Percentiles rank a stretch among this genome's conserved stretches.
Conservation (phyloP, 2,329 filamentous ascomycete species). For the Pseudogymnoascus sp. region DNA sequence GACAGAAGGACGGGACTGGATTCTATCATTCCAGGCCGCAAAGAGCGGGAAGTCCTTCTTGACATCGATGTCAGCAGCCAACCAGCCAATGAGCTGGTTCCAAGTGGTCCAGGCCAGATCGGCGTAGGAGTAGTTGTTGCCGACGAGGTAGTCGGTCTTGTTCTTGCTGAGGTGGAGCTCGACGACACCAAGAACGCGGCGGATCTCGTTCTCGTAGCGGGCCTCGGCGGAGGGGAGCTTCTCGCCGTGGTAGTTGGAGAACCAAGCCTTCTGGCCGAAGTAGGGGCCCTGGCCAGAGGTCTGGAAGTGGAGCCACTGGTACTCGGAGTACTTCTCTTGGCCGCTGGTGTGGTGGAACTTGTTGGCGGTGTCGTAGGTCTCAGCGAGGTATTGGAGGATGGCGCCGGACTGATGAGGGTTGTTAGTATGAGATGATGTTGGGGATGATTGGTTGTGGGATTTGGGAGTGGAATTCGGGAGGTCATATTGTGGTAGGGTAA, state of each 20-base stretch:
- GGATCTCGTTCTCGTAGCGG: slow-evolving; percentile 37
- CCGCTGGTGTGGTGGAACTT: slow-evolving; percentile 28
- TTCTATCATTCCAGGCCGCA: not conserved
- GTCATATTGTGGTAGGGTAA: not conserved
- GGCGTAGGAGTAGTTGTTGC: slow-evolving; percentile 31
- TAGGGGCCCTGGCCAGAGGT: slow-evolving; percentile 32
- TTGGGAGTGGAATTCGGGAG: not conserved
- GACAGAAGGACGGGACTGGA: not conserved
- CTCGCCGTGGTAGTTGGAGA: slow-evolving; percentile 29
- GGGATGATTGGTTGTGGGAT: not conserved
- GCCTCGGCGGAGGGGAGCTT: slow-evolving; percentile 34
- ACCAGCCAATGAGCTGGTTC: slow-evolving; percentile 13
- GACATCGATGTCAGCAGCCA: not conserved
- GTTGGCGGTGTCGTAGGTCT: slow-evolving; percentile 31
- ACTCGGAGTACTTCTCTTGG: slow-evolving; percentile 26
- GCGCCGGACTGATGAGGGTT: slow-evolving; percentile 27
- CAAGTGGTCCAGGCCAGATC: slow-evolving; percentile 32
- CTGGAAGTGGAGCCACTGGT: slow-evolving; percentile 35
- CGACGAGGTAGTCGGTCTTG: slow-evolving; percentile 29
- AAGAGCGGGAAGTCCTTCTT: slow-evolving; percentile 4
- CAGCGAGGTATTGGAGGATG: slow-evolving; percentile 35
- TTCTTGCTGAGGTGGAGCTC: slow-evolving; percentile 30
- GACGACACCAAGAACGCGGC: slow-evolving; percentile 29
- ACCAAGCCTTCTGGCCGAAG: slow-evolving; percentile 32
- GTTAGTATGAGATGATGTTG: not conserved